These are phyloP conservation scores for Phytophthora aleatoria DNA, from an alignment of 352 stramenopile species.

Conservation along the genomic window DNA sequence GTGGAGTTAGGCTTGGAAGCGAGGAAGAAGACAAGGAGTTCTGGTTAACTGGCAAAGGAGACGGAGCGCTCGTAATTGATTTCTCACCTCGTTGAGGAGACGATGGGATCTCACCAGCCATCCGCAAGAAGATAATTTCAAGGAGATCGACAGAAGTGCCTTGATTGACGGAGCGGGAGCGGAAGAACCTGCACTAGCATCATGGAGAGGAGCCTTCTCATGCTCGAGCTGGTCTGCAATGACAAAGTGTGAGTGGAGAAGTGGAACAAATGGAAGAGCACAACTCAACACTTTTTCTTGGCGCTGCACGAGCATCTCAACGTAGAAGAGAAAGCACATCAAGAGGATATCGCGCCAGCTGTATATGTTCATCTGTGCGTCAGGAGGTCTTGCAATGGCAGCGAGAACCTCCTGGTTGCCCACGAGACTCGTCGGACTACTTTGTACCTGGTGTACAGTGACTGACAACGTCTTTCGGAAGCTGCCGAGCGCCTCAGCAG, in stretches of 20 bases:
- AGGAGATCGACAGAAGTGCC: constrained; percentile 7
- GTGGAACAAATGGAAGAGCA: not conserved
- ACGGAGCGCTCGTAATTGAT: not conserved
- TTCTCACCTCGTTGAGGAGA: constrained; percentile 5
- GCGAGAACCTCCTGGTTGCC: constrained; percentile 13
- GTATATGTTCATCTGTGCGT: constrained; percentile 30
- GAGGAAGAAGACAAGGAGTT: constrained; percentile 8
- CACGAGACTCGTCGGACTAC: constrained; percentile 1
- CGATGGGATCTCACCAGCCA: constrained; percentile 13
- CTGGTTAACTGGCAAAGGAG: constrained; percentile 6
- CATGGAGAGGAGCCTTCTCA: constrained; percentile 17
- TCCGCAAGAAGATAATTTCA: constrained; percentile 22
- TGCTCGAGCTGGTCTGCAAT: constrained; percentile 14
- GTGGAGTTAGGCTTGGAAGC: not conserved
- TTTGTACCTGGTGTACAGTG: not conserved
- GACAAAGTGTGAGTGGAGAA: not conserved
- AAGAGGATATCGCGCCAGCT: constrained; percentile 55
- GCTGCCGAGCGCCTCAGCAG: constrained; percentile 47
- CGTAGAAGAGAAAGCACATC: constrained; percentile 34
- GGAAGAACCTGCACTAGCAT: not conserved
- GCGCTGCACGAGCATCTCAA: constrained; percentile 22
- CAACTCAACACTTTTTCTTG: constrained; percentile 27
- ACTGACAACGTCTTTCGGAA: constrained; percentile 4
- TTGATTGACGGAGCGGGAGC: not conserved
- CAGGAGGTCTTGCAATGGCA: not conserved